Base-by-base conservation (phyloP, 805 yeast species). In the Candida quercuum region DNA sequence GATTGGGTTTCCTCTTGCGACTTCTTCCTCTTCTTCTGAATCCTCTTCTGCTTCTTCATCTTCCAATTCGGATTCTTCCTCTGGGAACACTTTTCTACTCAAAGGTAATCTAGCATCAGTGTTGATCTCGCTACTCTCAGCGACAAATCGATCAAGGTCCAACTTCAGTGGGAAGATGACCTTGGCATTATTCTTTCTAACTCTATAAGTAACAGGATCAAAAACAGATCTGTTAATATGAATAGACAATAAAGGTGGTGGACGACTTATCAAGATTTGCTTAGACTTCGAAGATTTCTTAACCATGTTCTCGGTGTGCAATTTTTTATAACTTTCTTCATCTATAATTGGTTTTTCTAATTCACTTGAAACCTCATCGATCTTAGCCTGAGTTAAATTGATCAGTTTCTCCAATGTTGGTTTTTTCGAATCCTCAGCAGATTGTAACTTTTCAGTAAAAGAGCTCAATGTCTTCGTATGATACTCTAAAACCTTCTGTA, bases 181-280 rank as follows among this genome's bases (percentile, higher is more conserved):
- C 36, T 76, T 74, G 5, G 96, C 82, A 35, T 85, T 77, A 57
- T 89, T 89, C 57, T 91, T 91, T 46, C 86, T 74, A 20, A 87
- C 83, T 68, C 74, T 76, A 42, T 85, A 93, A 0, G 95, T 84
- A 39, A 76, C 67, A 38, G 93, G 86, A 59, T 91, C 97, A 59
- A 88, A 91, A 12, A 86, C 96, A 2, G 96, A 86, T 54, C 99
- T 75, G 58, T 91, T 91, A 45, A 91, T 83, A 59, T 93, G 98
- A 31, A 91, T 73, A 37, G 91, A 76, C 32, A 91, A 67, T 39
- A 86, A 69, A 10, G 88, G 82, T 1, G 97, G 95, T 0, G 93
- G 91, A 51, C 89, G 71, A 17, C 87, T 73, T 46, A 88, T 74
- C 51, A 76, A 71, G 18, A 81, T 81, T 54, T 89, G 96, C 57